These are phyloP conservation scores for Terana coerulea DNA, from an alignment of 768 basidiomycete species.

Conservation along the genomic window DNA sequence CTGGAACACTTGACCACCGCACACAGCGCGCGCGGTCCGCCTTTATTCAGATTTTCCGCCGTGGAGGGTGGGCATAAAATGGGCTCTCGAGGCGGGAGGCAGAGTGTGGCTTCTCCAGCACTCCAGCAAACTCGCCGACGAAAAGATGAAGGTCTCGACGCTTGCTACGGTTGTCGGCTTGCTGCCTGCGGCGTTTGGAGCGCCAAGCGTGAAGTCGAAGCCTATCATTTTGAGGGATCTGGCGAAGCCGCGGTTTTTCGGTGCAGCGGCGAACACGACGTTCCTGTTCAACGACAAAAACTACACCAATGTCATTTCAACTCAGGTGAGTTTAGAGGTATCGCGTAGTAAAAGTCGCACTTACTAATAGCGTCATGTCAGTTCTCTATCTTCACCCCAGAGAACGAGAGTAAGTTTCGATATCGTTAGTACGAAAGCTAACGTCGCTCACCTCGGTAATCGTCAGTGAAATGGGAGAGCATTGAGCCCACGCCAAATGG, in stretches of 20 bases:
- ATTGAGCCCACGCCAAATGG: conserved; percentile 11
- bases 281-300: conserved; percentile 11
- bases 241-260: conserved; percentile 11
- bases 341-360: background rate
- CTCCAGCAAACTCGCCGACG: background rate
- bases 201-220: background rate
- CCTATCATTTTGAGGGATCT: conserved; percentile 11
- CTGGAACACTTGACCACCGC: conserved; percentile 4
- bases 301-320: conserved; percentile 10
- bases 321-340: conserved; percentile 1
- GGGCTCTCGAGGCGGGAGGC: too few relatives aligned
- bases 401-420: conserved; percentile 13
- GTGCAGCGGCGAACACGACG: conserved; percentile 13
- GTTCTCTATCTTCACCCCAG: conserved; percentile 15
- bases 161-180: background rate
- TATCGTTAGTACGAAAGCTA: background rate
- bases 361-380: background rate
- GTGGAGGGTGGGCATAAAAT: background rate
- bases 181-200: background rate
- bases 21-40: background rate
- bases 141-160: conserved; percentile 1
- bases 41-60: background rate
- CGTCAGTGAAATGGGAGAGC: conserved; percentile 14
- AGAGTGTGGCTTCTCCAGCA: background rate
- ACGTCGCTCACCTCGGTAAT: background rate